These are phyloP conservation scores for Coleophoma crateriformis DNA, from an alignment of 2,329 filamentous ascomycete genomes.

Conservation along the genomic window DNA sequence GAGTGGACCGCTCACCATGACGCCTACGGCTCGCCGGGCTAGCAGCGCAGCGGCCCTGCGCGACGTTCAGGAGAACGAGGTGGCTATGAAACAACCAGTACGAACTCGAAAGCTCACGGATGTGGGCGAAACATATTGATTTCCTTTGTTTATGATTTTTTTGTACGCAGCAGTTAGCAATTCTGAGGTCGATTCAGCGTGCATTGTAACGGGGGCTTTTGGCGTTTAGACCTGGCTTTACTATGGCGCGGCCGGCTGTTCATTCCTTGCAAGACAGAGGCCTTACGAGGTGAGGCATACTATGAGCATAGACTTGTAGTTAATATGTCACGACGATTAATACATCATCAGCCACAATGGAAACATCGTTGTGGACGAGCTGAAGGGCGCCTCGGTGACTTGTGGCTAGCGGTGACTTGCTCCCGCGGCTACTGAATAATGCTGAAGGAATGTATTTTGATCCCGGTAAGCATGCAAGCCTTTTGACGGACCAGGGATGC, in stretches of 20 bases:
- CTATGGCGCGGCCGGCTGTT: background rate
- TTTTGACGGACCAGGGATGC: too few species aligned
- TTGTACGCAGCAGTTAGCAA: too few species aligned
- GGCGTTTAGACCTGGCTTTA: background rate
- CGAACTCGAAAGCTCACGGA: conserved; percentile 42
- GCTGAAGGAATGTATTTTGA: too few species aligned
- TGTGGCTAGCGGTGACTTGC: too few species aligned
- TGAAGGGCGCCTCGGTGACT: too few species aligned
- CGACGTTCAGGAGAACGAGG: conserved; percentile 13
- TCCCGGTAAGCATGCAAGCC: too few species aligned
- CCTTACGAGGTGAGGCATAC: too few species aligned
- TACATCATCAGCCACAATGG: too few species aligned
- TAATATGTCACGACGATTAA: too few species aligned
- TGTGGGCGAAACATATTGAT: conserved; percentile 51
- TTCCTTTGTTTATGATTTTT: background rate
- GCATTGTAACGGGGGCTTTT: background rate
- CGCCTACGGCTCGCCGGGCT: conserved; percentile 15
- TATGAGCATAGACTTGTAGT: too few species aligned
- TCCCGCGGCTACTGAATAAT: too few species aligned
- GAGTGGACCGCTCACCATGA: conserved; percentile 35
- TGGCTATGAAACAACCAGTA: conserved; percentile 20
- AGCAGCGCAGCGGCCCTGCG: conserved; percentile 19
- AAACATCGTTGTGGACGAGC: too few species aligned
- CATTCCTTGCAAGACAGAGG: background rate
- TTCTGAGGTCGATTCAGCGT: background rate